A percentile compares a stretch with the other conserved stretches of the same genome.
These are phyloP conservation scores for Boletellus emodensis DNA, from an alignment of 768 basidiomycete species.

Conservation along the genomic window DNA sequence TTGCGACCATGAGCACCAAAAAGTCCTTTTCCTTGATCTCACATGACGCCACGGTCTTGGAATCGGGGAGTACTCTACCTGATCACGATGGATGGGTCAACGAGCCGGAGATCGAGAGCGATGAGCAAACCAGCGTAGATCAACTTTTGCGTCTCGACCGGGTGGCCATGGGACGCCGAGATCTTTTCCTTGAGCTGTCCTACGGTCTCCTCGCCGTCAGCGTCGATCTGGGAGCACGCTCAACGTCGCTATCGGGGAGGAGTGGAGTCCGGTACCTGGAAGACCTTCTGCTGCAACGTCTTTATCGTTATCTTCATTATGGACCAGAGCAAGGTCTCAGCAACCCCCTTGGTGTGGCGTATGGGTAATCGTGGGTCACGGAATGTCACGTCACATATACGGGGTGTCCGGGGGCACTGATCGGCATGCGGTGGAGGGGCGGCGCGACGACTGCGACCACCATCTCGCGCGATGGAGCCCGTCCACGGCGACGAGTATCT, in stretches of 20 bases:
- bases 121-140: constrained; percentile 79
- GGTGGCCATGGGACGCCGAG: constrained; percentile 65
- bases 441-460: constrained; percentile 7
- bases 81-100: constrained; percentile 6
- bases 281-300: constrained; percentile 91
- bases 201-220: constrained; percentile 71
- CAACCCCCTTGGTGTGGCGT: constrained; percentile 14
- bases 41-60: constrained; percentile 82
- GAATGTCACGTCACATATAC: constrained; percentile 12
- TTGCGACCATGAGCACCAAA: constrained; percentile 97
- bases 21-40: constrained; percentile 99
- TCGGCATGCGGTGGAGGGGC: constrained; percentile 21
- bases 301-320: constrained; percentile 93
- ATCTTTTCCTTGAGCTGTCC: constrained; percentile 83
- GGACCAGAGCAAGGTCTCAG: constrained; percentile 19
- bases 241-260: not conserved
- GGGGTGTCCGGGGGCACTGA: constrained; percentile 25
- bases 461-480: constrained; percentile 37
- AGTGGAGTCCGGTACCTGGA: constrained; percentile 49
- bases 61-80: constrained; percentile 92
- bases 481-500: constrained; percentile 76
- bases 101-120: constrained; percentile 4
- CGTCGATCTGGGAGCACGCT: constrained; percentile 56
- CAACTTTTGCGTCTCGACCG: constrained; percentile 78
- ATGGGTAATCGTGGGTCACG: constrained; percentile 20